Evolutionary conservation across 345 rosid genomes (phyloP).

Genomic region (Salix brachista): DNA sequence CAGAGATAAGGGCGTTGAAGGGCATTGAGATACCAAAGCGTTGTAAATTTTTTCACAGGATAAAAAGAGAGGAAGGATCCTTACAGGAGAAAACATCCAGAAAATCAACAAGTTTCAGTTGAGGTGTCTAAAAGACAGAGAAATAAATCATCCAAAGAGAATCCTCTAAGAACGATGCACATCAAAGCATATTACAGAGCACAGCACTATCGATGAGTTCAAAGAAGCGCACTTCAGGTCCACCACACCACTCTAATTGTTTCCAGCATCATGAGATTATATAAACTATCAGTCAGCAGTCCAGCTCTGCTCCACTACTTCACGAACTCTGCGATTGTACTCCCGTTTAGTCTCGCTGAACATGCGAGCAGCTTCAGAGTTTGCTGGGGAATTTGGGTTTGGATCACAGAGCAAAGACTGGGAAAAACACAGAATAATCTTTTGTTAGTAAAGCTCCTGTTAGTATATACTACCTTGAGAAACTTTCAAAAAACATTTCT

Average conservation of each 20-base stretch:
- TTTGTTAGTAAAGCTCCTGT: neutral
- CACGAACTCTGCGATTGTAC: slow-evolving; percentile 84
- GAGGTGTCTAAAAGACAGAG: slow-evolving; percentile 13
- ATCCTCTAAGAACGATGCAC: slow-evolving; percentile 10
- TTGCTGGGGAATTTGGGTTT: slow-evolving; percentile 94
- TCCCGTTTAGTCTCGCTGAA: slow-evolving; percentile 91
- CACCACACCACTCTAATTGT: neutral
- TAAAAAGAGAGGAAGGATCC: neutral
- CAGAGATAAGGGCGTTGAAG: too few species aligned
- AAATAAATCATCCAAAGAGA: slow-evolving; percentile 19
- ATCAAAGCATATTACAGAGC: slow-evolving; percentile 13
- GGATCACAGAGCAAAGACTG: slow-evolving; percentile 95
- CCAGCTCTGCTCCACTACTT: slow-evolving; percentile 92
- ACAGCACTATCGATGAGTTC: neutral
- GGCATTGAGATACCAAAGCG: too few species aligned
- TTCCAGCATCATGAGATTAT: neutral
- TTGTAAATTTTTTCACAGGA: slow-evolving; percentile 2
- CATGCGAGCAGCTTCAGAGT: slow-evolving; percentile 98
- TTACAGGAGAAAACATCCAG: neutral
- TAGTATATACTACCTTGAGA: neutral
- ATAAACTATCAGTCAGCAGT: slow-evolving; percentile 54
- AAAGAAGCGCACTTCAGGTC: neutral
- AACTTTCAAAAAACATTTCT: neutral
- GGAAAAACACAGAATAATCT: neutral
- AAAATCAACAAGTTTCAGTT: slow-evolving; percentile 2